Percentiles rank a stretch among this genome's conserved stretches.
phyloP scores from a whole-genome alignment of 164 flowering plant species.

The Magnolia sinica region DNA sequence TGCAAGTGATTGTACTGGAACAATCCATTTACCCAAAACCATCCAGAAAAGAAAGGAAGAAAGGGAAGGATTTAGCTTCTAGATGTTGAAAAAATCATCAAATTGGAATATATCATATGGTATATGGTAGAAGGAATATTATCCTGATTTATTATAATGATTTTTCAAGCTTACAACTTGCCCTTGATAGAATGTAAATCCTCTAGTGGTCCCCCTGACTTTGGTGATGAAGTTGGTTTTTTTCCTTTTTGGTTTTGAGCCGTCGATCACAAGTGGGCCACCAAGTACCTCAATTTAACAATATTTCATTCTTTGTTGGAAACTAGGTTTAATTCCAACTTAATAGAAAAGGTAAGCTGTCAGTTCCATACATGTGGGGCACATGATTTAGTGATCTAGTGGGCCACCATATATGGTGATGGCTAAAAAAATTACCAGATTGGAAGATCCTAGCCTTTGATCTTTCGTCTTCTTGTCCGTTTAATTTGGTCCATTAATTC shows the following conservation, averaged over 20 bases:
- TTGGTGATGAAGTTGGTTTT: neutral
- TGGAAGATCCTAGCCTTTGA: no score
- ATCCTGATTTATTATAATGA: neutral
- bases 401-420: no score
- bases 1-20: neutral
- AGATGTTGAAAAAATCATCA: neutral
- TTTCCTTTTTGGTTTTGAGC: neutral
- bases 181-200: neutral
- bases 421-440: no score
- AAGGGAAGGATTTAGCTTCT: neutral
- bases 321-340: no score
- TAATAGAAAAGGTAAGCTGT: no score
- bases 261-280: neutral
- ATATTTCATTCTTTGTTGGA: no score
- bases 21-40: neutral
- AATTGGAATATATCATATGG: neutral
- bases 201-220: neutral
- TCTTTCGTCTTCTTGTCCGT: no score
- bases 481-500: no score
- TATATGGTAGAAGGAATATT: neutral
- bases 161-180: neutral
- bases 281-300: neutral
- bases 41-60: neutral
- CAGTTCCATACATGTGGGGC: no score
- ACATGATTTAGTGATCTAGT: no score